Conservation (phyloP, 179 eudicot genomes). For the Heliamphora pulchella region DNA sequence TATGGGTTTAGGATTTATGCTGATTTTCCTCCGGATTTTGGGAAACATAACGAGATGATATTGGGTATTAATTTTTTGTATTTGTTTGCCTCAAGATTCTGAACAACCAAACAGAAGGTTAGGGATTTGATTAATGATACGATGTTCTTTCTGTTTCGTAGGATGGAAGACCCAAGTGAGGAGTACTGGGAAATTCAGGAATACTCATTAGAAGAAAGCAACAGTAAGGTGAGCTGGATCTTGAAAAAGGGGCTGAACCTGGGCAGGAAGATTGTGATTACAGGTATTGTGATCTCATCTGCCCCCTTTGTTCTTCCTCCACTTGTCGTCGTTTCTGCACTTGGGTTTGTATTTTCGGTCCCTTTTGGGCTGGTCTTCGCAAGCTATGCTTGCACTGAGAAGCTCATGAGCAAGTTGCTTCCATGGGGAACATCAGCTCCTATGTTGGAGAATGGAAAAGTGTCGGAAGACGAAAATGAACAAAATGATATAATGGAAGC, state of each 20-base stretch:
- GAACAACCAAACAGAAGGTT: not conserved
- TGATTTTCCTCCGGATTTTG: no score
- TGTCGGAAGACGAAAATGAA: slow-evolving; percentile 3
- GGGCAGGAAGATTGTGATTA: slow-evolving; percentile 50
- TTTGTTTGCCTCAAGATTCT: not conserved
- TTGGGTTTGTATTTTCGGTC: slow-evolving; percentile 52
- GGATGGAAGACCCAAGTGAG: slow-evolving; percentile 47
- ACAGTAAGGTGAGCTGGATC: slow-evolving; percentile 30
- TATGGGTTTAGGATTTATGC: not conserved
- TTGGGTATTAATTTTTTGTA: not conserved
- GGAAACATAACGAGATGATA: not conserved
- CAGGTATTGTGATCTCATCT: slow-evolving; percentile 54
- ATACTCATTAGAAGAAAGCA: slow-evolving; percentile 1
- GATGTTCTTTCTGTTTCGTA: slow-evolving; percentile 8
- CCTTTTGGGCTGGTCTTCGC: slow-evolving; percentile 55
- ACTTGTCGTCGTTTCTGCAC: slow-evolving; percentile 48
- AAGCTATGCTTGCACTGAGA: slow-evolving; percentile 57
- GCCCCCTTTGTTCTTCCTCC: slow-evolving; percentile 70
- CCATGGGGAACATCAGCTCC: slow-evolving; percentile 28
- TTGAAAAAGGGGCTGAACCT: slow-evolving; percentile 38
- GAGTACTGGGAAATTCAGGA: slow-evolving; percentile 28
- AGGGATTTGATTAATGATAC: not conserved
- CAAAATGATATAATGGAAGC: no score
- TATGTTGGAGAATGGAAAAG: slow-evolving; percentile 11
- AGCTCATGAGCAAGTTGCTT: slow-evolving; percentile 60